Evolutionary conservation across 2,329 filamentous ascomycete species (phyloP).

Genomic region (Fusarium irregulare): DNA sequence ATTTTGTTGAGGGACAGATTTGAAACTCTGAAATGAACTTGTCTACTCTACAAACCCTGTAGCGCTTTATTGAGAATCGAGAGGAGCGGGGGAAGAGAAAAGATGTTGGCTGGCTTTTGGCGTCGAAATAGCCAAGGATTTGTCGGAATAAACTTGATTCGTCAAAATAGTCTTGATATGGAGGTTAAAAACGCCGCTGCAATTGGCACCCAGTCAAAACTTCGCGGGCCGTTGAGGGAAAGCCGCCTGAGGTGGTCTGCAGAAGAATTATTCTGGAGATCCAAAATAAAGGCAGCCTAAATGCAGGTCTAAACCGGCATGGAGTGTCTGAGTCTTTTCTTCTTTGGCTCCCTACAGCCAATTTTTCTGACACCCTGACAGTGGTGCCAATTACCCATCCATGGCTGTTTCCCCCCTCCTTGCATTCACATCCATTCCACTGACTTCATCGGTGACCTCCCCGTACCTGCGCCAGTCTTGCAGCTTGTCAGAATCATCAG

Average conservation of each 20-base stretch:
- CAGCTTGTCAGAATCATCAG: slow-evolving; percentile 37
- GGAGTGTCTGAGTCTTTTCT: not conserved
- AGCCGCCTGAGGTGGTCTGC: slow-evolving; percentile 12
- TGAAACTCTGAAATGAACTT: not conserved
- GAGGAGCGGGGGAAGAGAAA: slow-evolving; percentile 12
- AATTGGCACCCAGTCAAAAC: slow-evolving; percentile 34
- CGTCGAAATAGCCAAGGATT: slow-evolving; percentile 5
- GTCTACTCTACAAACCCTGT: not conserved
- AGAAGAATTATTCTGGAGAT: not conserved
- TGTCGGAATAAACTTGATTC: slow-evolving; percentile 34
- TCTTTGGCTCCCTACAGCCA: not conserved
- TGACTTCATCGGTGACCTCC: slow-evolving; percentile 39
- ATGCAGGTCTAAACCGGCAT: not conserved
- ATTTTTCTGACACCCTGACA: not conserved
- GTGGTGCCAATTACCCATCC: slow-evolving; percentile 37
- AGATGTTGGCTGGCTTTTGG: slow-evolving; percentile 12
- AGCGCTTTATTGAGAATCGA: not conserved
- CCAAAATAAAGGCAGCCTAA: not conserved
- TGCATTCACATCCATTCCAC: slow-evolving; percentile 15
- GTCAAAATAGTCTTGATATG: slow-evolving; percentile 8
- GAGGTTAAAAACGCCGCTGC: slow-evolving; percentile 24
- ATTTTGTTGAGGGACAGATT: slow-evolving; percentile 9
- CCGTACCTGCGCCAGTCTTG: slow-evolving; percentile 42
- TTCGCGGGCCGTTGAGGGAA: slow-evolving; percentile 35
- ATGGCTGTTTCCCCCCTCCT: not conserved